Evolutionary conservation across 148 eudicot genomes (phyloP).

Genomic region (Cornus kousa): DNA sequence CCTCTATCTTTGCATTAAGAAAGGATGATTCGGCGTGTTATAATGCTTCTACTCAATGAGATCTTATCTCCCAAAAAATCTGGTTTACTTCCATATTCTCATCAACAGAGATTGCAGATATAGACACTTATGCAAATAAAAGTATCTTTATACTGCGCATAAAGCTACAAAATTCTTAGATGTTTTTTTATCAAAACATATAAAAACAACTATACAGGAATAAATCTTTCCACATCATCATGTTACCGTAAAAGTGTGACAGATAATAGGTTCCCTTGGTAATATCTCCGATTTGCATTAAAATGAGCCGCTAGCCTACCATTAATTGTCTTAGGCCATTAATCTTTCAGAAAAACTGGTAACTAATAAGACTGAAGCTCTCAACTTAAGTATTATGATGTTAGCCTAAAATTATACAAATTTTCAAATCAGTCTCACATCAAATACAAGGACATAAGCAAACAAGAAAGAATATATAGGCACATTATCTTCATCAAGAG

Average conservation of each 20-base stretch:
- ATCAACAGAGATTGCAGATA: not conserved
- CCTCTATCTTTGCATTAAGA: not conserved
- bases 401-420: not conserved
- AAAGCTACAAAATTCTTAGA: not conserved
- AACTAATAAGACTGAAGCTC: slow-evolving; percentile 3
- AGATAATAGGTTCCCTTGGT: not conserved
- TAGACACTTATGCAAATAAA: not conserved
- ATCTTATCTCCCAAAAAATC: too few relatives aligned
- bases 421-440: not conserved
- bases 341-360: not conserved
- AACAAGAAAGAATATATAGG: not conserved
- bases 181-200: not conserved
- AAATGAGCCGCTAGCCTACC: not conserved
- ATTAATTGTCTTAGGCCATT: not conserved
- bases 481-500: slow-evolving; percentile 13
- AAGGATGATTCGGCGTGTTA: too few relatives aligned
- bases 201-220: not conserved
- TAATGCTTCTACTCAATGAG: too few relatives aligned
- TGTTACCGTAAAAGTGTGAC: not conserved
- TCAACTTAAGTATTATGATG: not conserved
- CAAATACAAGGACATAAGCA: too few relatives aligned
- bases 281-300: not conserved
- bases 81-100: not conserved
- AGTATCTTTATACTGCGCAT: not conserved
- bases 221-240: not conserved